These are phyloP conservation scores for Pneumocystis wakefieldiae DNA, from an alignment of 1,139 yeast species.

Conservation along the genomic window DNA sequence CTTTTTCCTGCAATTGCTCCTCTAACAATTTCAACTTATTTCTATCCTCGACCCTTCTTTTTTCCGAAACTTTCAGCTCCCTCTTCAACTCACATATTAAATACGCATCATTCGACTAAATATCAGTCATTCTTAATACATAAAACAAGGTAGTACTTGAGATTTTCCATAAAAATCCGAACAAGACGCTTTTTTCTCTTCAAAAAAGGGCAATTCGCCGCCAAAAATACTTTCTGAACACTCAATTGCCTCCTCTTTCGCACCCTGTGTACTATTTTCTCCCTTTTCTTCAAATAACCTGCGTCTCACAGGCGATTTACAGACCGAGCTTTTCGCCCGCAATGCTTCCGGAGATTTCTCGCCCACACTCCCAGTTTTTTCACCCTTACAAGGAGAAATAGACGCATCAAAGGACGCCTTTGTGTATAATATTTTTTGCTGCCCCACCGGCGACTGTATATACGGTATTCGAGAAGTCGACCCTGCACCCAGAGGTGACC, in stretches of 20 bases:
- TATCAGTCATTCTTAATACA: neutral
- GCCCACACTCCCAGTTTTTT: neutral
- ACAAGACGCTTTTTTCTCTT: neutral
- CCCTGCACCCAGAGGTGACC: neutral
- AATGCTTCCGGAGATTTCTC: neutral
- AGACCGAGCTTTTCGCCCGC: neutral
- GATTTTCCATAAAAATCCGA: neutral
- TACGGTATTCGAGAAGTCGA: neutral
- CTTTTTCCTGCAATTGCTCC: constrained; percentile 20
- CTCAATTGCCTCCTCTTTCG: no score
- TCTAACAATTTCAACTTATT: constrained; percentile 17
- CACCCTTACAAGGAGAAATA: neutral
- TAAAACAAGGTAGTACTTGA: neutral
- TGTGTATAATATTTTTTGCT: neutral
- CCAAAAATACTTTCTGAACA: neutral
- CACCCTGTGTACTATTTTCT: no score
- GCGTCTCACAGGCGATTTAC: neutral
- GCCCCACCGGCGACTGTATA: neutral
- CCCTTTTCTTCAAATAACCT: no score
- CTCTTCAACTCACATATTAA: constrained; percentile 18
- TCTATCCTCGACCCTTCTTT: constrained; percentile 21
- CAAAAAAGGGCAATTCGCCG: neutral
- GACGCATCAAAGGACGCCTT: neutral
- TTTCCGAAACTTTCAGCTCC: constrained; percentile 21
- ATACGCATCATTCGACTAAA: neutral